Evolutionary conservation across 2,329 filamentous ascomycete genomes (phyloP).

Genomic region (Trichoderma aggressivum): DNA sequence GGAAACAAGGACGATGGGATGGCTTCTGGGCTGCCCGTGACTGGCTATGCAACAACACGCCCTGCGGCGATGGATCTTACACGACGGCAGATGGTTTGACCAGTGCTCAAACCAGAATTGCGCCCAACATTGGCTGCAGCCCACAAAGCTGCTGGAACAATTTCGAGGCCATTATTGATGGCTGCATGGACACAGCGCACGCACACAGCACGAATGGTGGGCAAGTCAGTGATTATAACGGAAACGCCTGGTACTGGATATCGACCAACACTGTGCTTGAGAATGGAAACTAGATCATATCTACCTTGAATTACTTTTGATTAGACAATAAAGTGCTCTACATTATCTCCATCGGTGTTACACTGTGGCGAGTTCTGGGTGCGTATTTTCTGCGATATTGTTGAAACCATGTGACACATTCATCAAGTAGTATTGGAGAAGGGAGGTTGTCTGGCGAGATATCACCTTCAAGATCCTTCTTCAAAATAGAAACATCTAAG

Average conservation of each 20-base stretch:
- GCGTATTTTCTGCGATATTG: not conserved
- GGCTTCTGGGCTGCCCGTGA: not conserved
- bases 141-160: not conserved
- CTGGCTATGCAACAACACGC: not conserved
- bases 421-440: not conserved
- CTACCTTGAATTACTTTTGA: not conserved
- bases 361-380: accelerated
- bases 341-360: accelerated
- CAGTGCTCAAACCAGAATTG: not conserved
- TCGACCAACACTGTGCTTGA: not conserved
- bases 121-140: not conserved
- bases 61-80: not conserved
- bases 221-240: not conserved
- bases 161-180: not conserved
- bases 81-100: not conserved
- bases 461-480: not conserved
- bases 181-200: not conserved
- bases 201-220: not conserved
- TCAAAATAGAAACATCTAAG: not conserved
- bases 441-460: accelerated
- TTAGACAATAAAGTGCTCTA: not conserved
- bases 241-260: not conserved
- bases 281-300: not conserved
- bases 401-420: not conserved
- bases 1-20: not conserved